Evolutionary conservation across 768 basidiomycete species (phyloP), one percentile per base, ranked within the genome.

Genomic region (Rhizopogon roseolus): DNA sequence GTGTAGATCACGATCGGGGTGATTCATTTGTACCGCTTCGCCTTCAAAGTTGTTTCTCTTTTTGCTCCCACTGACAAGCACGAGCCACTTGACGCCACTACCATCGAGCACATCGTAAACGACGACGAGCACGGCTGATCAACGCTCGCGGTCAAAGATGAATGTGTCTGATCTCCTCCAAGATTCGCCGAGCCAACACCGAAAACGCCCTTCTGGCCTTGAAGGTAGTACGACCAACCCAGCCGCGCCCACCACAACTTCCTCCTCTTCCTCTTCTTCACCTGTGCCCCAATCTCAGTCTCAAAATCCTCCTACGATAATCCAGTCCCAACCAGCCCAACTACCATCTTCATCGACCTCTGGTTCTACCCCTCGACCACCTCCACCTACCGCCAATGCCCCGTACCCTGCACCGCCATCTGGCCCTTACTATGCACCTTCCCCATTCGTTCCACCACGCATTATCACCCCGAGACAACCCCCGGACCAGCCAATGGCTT

Each of bases 131-230:
- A 46, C 28, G 5, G 11, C 10, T 3, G 13, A 13, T 39, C 27
- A 19, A 44, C 43, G 1, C 8, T 5, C 7, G 2, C 19, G 13
- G 32, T 34, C 37, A 6, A 34, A 16, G 6, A 88, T 88, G 86
- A 85, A 88, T 69, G 83, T 88, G 60, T 81, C 81, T 22, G 81
- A 75, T 64, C 77, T 88, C 53, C 72, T 88, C 25, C 84, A 86
- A 59, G 84, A 85, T 67, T 81, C 85, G 0, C 86, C 86, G 46
- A 85, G 84, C 0, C 84, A 84, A 60, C 79, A 79, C 61, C 59
- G 72, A 19, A 62, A 72, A 62, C 61, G 61, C 3, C 57, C 71
- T 10, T 60, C 64, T 57, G 58, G 56, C 17, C 67, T 38, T 53
- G 60, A 11, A 67, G 66, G 49, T 65, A 62, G 44, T 65, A 62